These are phyloP conservation scores for Aspergillus costaricaensis DNA, from an alignment of 2,329 filamentous ascomycete species.

Conservation along the genomic window DNA sequence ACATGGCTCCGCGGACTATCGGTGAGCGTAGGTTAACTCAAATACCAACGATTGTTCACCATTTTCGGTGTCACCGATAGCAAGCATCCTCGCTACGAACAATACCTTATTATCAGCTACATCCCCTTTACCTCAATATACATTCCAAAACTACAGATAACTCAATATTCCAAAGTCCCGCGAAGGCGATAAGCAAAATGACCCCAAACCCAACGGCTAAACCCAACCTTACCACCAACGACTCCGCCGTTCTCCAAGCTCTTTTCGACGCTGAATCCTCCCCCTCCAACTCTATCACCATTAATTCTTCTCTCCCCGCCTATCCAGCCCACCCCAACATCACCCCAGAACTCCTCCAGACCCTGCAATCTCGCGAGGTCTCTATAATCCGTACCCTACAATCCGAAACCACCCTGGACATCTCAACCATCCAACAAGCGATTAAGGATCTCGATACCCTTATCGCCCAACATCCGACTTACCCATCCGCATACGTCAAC, in stretches of 20 bases:
- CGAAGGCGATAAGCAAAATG: slow-evolving; percentile 2
- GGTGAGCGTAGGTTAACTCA: background rate
- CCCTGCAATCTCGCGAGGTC: slow-evolving; percentile 43
- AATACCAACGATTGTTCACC: background rate
- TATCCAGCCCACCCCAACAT: slow-evolving; percentile 43
- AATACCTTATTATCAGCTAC: background rate
- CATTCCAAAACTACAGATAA: background rate
- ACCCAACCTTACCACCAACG: slow-evolving; percentile 42
- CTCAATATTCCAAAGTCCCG: background rate
- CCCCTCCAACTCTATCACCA: slow-evolving; percentile 39
- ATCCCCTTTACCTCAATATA: background rate
- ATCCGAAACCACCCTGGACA: slow-evolving; percentile 18
- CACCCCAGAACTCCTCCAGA: slow-evolving; percentile 35
- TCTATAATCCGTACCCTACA: slow-evolving; percentile 44
- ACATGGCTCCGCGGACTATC: background rate
- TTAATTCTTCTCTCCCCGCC: slow-evolving; percentile 42
- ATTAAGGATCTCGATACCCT: slow-evolving; percentile 46
- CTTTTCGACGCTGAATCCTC: slow-evolving; percentile 51
- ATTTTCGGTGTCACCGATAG: too few relatives aligned
- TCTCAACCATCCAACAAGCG: slow-evolving; percentile 31
- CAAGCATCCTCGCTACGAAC: too few relatives aligned
- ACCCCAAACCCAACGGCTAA: slow-evolving; percentile 25
- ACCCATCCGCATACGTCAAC: slow-evolving; percentile 58
- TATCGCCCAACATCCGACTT: slow-evolving; percentile 47
- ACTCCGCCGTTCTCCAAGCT: slow-evolving; percentile 48